A percentile compares a stretch with the other conserved stretches of the same genome.
phyloP scores from a whole-genome alignment of 1,284 basidiomycete species.

The Cutaneotrichosporon cavernicola region DNA sequence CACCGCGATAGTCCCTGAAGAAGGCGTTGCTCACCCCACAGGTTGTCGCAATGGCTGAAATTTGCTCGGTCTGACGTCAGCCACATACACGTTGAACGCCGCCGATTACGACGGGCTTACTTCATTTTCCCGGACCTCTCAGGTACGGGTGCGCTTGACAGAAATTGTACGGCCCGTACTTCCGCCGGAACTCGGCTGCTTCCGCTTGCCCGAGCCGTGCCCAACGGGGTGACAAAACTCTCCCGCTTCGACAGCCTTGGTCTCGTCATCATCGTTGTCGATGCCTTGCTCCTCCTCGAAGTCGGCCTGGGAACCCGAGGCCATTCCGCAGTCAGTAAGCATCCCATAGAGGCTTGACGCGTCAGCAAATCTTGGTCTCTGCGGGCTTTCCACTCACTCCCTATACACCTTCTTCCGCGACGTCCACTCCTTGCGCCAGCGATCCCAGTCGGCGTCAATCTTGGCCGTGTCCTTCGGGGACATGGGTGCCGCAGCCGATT shows the following conservation, averaged over 20 bases:
- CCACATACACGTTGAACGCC: neutral
- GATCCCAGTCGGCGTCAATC: conserved; percentile 46
- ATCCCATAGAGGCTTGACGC: conserved; percentile 20
- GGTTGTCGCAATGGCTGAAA: neutral
- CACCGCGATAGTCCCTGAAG: conserved; percentile 1
- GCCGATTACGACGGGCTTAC: neutral
- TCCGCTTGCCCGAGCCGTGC: neutral
- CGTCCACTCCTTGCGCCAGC: conserved; percentile 51
- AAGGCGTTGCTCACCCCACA: neutral
- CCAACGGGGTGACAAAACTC: conserved; percentile 35
- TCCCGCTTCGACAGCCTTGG: conserved; percentile 40
- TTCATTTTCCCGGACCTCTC: neutral
- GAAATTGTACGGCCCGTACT: neutral
- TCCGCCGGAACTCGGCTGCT: conserved; percentile 3
- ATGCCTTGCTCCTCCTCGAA: conserved; percentile 51
- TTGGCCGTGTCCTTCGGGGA: conserved; percentile 39
- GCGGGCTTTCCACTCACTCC: conserved; percentile 32
- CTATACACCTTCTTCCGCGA: conserved; percentile 48
- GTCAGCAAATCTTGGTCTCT: conserved; percentile 31
- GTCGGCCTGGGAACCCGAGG: conserved; percentile 23
- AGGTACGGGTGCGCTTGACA: neutral
- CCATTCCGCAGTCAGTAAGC: conserved; percentile 33
- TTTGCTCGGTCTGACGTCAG: neutral
- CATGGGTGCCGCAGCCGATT: conserved; percentile 31
- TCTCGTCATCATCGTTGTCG: conserved; percentile 42